These are phyloP conservation scores for Amniculicola lignicola DNA, from an alignment of 495 filamentous ascomycete genomes.

Conservation along the genomic window DNA sequence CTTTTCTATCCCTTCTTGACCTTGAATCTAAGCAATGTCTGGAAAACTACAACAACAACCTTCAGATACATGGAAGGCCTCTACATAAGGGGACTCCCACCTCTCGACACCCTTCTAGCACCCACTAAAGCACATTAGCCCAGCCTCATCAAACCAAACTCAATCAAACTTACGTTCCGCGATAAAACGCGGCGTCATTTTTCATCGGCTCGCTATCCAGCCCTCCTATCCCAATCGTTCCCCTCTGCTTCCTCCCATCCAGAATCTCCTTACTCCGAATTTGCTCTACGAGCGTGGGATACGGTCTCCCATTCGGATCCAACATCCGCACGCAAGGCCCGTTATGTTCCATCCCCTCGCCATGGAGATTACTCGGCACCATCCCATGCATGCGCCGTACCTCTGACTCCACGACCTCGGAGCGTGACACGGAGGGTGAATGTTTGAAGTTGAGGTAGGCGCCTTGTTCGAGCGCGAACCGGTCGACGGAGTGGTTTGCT, in stretches of 20 bases:
- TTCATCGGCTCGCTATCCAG: neutral
- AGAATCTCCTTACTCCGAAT: slow-evolving; percentile 4
- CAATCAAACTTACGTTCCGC: no score
- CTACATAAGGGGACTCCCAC: no score
- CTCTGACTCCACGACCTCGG: neutral
- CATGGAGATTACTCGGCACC: slow-evolving; percentile 1
- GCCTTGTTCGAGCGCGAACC: neutral
- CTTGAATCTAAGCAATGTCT: no score
- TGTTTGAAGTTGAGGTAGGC: neutral
- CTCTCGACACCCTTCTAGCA: no score
- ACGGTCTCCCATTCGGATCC: neutral
- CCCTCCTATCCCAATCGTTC: neutral
- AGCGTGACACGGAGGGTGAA: neutral
- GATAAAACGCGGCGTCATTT: neutral
- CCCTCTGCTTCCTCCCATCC: slow-evolving; percentile 10
- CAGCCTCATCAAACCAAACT: no score
- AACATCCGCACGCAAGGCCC: neutral
- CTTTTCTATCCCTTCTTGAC: no score
- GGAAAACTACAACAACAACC: no score
- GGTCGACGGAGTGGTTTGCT: neutral
- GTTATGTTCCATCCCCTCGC: neutral
- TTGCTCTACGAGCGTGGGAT: slow-evolving; percentile 1
- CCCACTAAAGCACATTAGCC: no score
- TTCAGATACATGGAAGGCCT: no score
- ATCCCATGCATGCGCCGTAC: slow-evolving; percentile 7